Conservation (phyloP, 1,139 yeast genomes). For the Hemisphaericaspora xylanilytica region DNA sequence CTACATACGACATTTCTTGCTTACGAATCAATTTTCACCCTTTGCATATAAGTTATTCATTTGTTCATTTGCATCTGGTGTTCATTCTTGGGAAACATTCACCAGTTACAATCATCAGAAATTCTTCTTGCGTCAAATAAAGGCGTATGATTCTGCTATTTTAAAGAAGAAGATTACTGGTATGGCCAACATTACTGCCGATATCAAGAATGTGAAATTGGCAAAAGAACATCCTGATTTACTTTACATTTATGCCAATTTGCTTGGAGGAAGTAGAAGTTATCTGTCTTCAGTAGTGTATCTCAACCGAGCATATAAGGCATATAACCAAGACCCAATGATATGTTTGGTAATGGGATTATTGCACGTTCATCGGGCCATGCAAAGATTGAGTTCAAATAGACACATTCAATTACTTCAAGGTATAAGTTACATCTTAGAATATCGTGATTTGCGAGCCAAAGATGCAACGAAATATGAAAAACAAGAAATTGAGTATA, state of each 20-base stretch:
- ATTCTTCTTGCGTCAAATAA: slow-evolving; percentile 81
- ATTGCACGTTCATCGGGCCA: slow-evolving; percentile 85
- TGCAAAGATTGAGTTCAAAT: slow-evolving; percentile 84
- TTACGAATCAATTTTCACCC: slow-evolving; percentile 72
- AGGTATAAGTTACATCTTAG: slow-evolving; percentile 74
- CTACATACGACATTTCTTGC: slow-evolving; percentile 60
- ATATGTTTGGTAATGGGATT: slow-evolving; percentile 72
- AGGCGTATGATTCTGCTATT: slow-evolving; percentile 76
- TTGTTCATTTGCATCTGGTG: slow-evolving; percentile 65
- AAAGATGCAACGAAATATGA: slow-evolving; percentile 47
- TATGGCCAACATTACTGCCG: slow-evolving; percentile 65
- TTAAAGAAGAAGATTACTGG: slow-evolving; percentile 59
- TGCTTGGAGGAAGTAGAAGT: slow-evolving; percentile 79
- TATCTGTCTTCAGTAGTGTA: slow-evolving; percentile 77
- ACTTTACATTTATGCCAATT: slow-evolving; percentile 72
- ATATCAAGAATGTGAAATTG: slow-evolving; percentile 37
- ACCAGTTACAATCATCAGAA: slow-evolving; percentile 85
- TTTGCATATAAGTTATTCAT: slow-evolving; percentile 65
- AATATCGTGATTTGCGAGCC: slow-evolving; percentile 56
- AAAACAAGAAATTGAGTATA: slow-evolving; percentile 76
- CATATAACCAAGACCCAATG: slow-evolving; percentile 72
- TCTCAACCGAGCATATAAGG: slow-evolving; percentile 59
- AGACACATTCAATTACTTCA: slow-evolving; percentile 86
- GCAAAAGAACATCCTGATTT: slow-evolving; percentile 65
- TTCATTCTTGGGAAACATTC: slow-evolving; percentile 54